Percentiles rank a stretch among this genome's conserved stretches.
These are phyloP conservation scores for Brassica juncea DNA, from an alignment of 345 rosid genomes.

Conservation along the genomic window DNA sequence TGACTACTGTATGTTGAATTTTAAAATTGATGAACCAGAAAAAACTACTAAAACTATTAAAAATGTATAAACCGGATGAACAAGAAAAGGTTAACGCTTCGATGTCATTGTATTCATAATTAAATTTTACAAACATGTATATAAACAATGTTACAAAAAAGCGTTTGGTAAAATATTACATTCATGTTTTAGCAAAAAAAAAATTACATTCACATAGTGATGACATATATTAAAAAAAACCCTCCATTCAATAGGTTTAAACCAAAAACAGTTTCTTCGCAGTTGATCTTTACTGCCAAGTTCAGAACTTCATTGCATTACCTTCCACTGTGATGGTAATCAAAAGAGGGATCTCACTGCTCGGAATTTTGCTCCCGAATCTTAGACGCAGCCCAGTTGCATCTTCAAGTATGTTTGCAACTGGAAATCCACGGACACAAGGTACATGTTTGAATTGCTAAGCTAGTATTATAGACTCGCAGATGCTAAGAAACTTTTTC, in stretches of 20 bases:
- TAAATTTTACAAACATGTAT: too few species aligned
- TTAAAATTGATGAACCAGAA: too few species aligned
- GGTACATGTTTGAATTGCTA: constrained; percentile 73
- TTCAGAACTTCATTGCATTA: constrained; percentile 70
- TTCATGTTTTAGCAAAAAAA: not conserved
- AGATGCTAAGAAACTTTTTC: constrained; percentile 46
- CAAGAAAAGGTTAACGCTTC: too few species aligned
- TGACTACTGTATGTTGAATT: constrained; percentile 14
- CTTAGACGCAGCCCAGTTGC: constrained; percentile 75
- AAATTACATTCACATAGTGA: not conserved
- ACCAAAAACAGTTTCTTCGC: constrained; percentile 94
- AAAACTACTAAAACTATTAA: too few species aligned
- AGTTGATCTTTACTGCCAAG: constrained; percentile 67
- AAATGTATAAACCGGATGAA: too few species aligned
- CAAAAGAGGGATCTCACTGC: constrained; percentile 77
- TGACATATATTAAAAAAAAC: not conserved
- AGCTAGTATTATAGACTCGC: constrained; percentile 73
- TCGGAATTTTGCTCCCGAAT: constrained; percentile 80
- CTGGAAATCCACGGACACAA: constrained; percentile 81
- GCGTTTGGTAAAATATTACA: not conserved
- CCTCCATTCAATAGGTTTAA: constrained; percentile 58
- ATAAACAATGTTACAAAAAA: not conserved
- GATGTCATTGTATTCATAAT: too few species aligned
- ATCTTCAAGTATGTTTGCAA: constrained; percentile 70
- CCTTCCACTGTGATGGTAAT: constrained; percentile 79